phyloP scores from a whole-genome alignment of 23 red algal species.

The Pyropia yezoensis region DNA sequence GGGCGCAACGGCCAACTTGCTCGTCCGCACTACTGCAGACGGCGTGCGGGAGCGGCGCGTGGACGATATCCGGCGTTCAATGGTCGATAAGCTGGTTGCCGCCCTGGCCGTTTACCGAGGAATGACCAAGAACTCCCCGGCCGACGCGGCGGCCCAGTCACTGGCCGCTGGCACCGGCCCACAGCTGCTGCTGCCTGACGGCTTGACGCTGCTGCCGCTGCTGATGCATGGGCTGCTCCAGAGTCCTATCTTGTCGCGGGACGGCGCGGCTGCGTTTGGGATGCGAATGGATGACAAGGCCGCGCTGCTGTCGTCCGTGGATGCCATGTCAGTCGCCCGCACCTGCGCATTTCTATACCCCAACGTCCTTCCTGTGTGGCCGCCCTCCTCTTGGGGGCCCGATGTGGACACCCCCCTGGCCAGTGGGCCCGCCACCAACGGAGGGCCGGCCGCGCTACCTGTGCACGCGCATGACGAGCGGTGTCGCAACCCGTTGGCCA shows the following conservation, averaged over 20 bases:
- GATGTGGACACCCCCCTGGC: no score
- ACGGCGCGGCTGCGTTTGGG: conserved; percentile 54
- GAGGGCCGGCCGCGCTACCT: no score
- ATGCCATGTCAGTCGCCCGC: conserved; percentile 45
- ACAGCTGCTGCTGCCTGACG: conserved; percentile 78
- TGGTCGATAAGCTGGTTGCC: conserved; percentile 61
- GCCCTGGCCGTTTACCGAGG: conserved; percentile 66
- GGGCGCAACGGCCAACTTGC: conserved; percentile 62
- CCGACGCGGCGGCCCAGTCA: no score
- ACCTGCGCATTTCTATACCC: conserved; percentile 70
- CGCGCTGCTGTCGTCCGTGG: conserved; percentile 45
- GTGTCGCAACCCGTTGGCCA: no score
- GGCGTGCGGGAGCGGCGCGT: conserved; percentile 41
- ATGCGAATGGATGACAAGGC: conserved; percentile 90
- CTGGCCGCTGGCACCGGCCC: neutral
- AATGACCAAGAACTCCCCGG: conserved; percentile 11
- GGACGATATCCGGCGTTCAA: conserved; percentile 45
- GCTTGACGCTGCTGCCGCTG: conserved; percentile 70
- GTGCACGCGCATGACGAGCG: no score
- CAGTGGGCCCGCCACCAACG: no score
- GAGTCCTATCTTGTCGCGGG: conserved; percentile 61
- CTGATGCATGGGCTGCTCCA: conserved; percentile 77
- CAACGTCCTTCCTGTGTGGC: conserved; percentile 65
- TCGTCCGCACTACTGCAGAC: conserved; percentile 52
- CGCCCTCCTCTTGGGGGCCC: neutral